Base-by-base conservation (phyloP, 2,329 filamentous ascomycete species). In the Trichophyton schoenleinii region DNA sequence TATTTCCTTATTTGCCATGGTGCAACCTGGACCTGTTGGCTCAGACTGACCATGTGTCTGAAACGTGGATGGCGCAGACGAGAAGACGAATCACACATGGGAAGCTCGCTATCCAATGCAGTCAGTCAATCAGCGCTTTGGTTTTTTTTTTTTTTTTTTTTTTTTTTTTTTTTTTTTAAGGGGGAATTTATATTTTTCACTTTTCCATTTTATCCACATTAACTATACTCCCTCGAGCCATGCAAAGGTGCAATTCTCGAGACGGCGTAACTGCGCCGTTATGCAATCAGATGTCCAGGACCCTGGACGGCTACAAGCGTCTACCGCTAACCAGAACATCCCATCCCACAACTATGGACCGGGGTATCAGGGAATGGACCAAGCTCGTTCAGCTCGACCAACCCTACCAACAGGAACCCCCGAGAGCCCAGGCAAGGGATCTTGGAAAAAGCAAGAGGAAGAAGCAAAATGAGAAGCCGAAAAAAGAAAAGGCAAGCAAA, bases 1-100 rank as follows among this genome's bases (percentile, higher is more conserved):
- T 55, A n/a, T 55, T 55, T 55, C 36, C 28, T 36, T 55, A 34
- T 34, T 36, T 55, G 31, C 49, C 25, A 55, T 55, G 28, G 49
- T 36, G 49, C 49, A 55, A 55, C 49, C 49, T 31, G 49, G 28
- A 53, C 49, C 49, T 55, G 49, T 55, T 55, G 49, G 49, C 49
- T 36, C n/a, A 28, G 49, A 55, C 15, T 55, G 49, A 28, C 49
- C 49, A 55, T 55, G 49, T 55, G 49, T 55, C 49, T 28, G 49
- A 55, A 55, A 55, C 49, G 49, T 55, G 49, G 49, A 55, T 55
- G 49, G 49, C 49, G 49, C 46, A 49, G 46, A 25, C 13, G 25
- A n/a, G n/a, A 55, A 28, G 49, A 55, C 49, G 49, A 55, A 55
- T 36, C 49, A 55, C 7, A 34, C 13, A 5, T 28, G 31, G 49